Evolutionary conservation across 371 early-diverging fungal genomes (phyloP).

Genomic region (Mortierella sp.): DNA sequence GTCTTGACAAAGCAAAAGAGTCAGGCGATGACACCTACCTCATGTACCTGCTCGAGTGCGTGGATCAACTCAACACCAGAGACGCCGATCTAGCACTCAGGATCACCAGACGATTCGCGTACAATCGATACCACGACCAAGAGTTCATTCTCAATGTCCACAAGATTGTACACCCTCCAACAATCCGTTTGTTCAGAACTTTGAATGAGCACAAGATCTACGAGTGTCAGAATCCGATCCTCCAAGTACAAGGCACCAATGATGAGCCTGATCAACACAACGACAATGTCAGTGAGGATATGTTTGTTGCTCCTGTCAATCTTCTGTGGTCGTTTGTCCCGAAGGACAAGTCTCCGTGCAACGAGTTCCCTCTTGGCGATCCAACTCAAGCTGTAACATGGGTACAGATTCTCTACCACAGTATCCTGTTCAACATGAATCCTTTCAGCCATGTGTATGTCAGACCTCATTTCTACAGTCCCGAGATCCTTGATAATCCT

Average conservation of each 20-base stretch:
- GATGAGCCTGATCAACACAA: neutral
- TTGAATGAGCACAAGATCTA: neutral
- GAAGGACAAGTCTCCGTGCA: too few relatives aligned
- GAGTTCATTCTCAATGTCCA: conserved; percentile 22
- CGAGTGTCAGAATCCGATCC: conserved; percentile 15
- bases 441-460: too few relatives aligned
- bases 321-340: conserved; percentile 13
- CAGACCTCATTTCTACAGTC: too few relatives aligned
- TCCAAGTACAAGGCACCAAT: conserved; percentile 7
- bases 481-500: too few relatives aligned
- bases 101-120: too few relatives aligned
- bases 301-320: conserved; percentile 21
- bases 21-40: conserved; percentile 2
- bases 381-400: too few relatives aligned
- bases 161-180: conserved; percentile 21
- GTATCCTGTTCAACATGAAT: too few relatives aligned
- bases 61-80: too few relatives aligned
- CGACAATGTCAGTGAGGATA: conserved; percentile 9
- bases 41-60: too few relatives aligned
- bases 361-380: too few relatives aligned
- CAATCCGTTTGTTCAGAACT: neutral
- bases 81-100: too few relatives aligned
- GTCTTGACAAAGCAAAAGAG: conserved; percentile 12
- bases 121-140: neutral
- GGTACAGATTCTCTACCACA: too few relatives aligned